Conservation (phyloP, 352 stramenopile genomes). For the Phytophthora citrophthora region DNA sequence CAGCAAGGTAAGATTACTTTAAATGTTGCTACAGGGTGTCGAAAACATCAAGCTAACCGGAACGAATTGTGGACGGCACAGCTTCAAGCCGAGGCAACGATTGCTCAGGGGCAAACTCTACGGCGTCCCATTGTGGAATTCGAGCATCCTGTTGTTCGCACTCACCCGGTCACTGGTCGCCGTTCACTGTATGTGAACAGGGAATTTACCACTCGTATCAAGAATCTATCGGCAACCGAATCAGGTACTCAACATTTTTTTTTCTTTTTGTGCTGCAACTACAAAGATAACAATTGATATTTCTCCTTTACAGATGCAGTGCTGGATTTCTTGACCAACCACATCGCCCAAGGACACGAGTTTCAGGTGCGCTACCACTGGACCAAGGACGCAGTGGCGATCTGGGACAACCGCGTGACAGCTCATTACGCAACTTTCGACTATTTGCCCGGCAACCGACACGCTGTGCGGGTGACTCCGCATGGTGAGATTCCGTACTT, state of each 20-base stretch:
- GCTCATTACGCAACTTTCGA: conserved; percentile 9
- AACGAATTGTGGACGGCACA: neutral
- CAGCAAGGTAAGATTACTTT: conserved; percentile 32
- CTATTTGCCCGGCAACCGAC: neutral
- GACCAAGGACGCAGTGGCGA: conserved; percentile 25
- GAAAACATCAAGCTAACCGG: neutral
- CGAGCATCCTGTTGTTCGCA: conserved; percentile 53
- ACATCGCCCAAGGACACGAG: conserved; percentile 25
- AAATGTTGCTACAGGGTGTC: too few species aligned
- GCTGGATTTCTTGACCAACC: conserved; percentile 15
- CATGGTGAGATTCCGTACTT: neutral
- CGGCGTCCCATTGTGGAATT: conserved; percentile 41
- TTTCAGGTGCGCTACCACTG: conserved; percentile 29
- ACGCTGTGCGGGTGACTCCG: neutral
- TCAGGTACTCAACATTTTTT: conserved; percentile 7
- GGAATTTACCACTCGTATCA: conserved; percentile 49
- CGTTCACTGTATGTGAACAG: conserved; percentile 45
- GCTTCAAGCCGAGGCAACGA: conserved; percentile 13
- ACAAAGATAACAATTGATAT: neutral
- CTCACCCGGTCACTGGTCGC: conserved; percentile 36
- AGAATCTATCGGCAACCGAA: conserved; percentile 39
- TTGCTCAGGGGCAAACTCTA: conserved; percentile 27
- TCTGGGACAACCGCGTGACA: conserved; percentile 28
- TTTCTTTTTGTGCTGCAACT: too few species aligned
- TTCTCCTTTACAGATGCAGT: conserved; percentile 12